Evolutionary conservation across 495 filamentous ascomycete genomes (phyloP).

Genomic region (Diplogelasinospora grovesii): DNA sequence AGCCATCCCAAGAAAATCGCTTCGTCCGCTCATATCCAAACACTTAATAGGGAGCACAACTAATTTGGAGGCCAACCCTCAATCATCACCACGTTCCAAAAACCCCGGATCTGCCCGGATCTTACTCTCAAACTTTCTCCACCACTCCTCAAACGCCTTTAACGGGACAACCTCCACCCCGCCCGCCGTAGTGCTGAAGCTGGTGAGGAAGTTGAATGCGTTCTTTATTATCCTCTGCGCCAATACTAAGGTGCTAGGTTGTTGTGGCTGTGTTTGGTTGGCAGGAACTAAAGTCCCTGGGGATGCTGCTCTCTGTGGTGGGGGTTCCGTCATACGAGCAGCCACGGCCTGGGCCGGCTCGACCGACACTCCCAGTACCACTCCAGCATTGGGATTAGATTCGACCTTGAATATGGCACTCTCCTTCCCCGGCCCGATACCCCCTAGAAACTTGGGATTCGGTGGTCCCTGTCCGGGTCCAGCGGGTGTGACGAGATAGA

Average conservation of each 20-base stretch:
- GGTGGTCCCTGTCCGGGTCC: slow-evolving; percentile 18
- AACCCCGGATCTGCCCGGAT: slow-evolving; percentile 83
- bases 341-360: slow-evolving; percentile 69
- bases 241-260: slow-evolving; percentile 60
- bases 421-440: slow-evolving; percentile 79
- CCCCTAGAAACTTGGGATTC: slow-evolving; percentile 77
- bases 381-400: slow-evolving; percentile 26
- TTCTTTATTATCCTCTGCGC: slow-evolving; percentile 92
- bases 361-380: slow-evolving; percentile 76
- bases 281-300: slow-evolving; percentile 21
- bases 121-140: slow-evolving; percentile 89
- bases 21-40: too few species aligned
- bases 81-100: slow-evolving; percentile 76
- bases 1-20: too few species aligned
- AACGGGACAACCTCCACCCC: slow-evolving; percentile 78
- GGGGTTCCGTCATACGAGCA: slow-evolving; percentile 54
- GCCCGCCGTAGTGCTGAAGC: slow-evolving; percentile 59
- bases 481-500: slow-evolving; percentile 62
- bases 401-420: slow-evolving; percentile 76
- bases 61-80: too few species aligned
- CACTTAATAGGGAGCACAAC: too few species aligned
- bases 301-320: slow-evolving; percentile 19
- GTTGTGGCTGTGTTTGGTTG: slow-evolving; percentile 3
- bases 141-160: slow-evolving; percentile 93
- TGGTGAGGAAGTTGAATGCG: slow-evolving; percentile 93